Evolutionary conservation across 805 yeast species (phyloP).

Genomic region (Yamadazyma scolyti): DNA sequence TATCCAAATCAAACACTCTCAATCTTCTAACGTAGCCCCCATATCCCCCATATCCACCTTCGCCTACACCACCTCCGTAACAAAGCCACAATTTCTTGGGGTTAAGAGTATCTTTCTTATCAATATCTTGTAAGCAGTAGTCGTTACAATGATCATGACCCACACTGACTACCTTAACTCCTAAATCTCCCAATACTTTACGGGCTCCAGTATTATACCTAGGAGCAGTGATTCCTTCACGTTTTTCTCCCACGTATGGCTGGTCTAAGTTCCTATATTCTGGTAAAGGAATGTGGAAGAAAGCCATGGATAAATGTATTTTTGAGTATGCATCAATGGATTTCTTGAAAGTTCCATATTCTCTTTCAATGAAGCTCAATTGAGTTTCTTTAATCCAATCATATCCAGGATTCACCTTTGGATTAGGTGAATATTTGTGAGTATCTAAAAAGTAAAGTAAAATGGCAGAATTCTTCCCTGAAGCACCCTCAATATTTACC

Average conservation of each 20-base stretch:
- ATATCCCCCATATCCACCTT: conserved; percentile 96
- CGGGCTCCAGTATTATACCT: conserved; percentile 64
- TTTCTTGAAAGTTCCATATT: conserved; percentile 20
- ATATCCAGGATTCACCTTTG: conserved; percentile 72
- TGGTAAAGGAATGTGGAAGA: conserved; percentile 91
- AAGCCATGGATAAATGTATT: conserved; percentile 72
- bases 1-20: conserved; percentile 66
- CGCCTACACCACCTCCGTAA: conserved; percentile 82
- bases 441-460: conserved; percentile 79
- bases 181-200: conserved; percentile 53
- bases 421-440: conserved; percentile 67
- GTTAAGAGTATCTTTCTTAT: conserved; percentile 3
- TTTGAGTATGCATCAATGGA: conserved; percentile 31
- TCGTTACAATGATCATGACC: conserved; percentile 98
- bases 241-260: conserved; percentile 55
- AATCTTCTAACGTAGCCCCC: conserved; percentile 81
- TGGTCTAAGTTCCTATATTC: conserved; percentile 59
- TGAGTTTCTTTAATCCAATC: conserved; percentile 81
- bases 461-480: conserved; percentile 31
- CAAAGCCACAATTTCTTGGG: conserved; percentile 66
- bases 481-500: conserved; percentile 41
- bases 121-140: conserved; percentile 64
- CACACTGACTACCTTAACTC: conserved; percentile 71
- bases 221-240: conserved; percentile 82
- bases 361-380: conserved; percentile 49